These are phyloP conservation scores for Candida nonsorbophila DNA, from an alignment of 805 yeast species.

Conservation along the genomic window DNA sequence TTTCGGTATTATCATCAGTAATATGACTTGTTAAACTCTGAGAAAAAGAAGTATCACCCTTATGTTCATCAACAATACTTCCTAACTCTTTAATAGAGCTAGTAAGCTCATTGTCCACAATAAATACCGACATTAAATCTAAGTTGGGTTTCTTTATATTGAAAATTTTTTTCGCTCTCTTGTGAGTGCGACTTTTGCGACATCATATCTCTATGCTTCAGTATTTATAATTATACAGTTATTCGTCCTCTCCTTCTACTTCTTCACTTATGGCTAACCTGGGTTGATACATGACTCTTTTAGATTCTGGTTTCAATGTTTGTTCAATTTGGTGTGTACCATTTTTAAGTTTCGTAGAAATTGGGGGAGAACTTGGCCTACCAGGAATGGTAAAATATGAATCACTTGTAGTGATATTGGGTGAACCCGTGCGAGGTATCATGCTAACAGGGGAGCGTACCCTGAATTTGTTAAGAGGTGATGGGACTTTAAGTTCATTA, in stretches of 20 bases:
- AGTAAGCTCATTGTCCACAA: slow-evolving; percentile 37
- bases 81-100: slow-evolving; percentile 37
- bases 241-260: slow-evolving; percentile 13
- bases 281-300: slow-evolving; percentile 5
- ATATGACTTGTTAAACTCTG: slow-evolving; percentile 17
- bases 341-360: slow-evolving; percentile 3
- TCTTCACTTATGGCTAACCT: slow-evolving; percentile 11
- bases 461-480: no score
- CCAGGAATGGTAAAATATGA: slow-evolving; percentile 1
- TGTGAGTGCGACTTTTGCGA: background rate
- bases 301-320: background rate
- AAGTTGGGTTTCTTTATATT: slow-evolving; percentile 1
- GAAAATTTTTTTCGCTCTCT: slow-evolving; percentile 1
- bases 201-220: background rate
- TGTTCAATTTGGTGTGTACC: slow-evolving; percentile 1
- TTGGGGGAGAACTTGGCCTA: slow-evolving; percentile 8
- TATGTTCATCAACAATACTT: slow-evolving; percentile 29
- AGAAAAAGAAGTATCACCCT: slow-evolving; percentile 22
- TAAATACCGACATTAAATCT: slow-evolving; percentile 34
- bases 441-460: slow-evolving; percentile 1
- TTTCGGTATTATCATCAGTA: slow-evolving; percentile 14
- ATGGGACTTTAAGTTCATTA: slow-evolving; percentile 1
- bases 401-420: background rate
- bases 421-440: background rate
- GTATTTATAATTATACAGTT: slow-evolving; percentile 1